Percentiles rank a stretch among this genome's conserved stretches.
These are phyloP conservation scores for Entomortierella chlamydospora DNA, from an alignment of 192 early-diverging fungal species.

Conservation along the genomic window DNA sequence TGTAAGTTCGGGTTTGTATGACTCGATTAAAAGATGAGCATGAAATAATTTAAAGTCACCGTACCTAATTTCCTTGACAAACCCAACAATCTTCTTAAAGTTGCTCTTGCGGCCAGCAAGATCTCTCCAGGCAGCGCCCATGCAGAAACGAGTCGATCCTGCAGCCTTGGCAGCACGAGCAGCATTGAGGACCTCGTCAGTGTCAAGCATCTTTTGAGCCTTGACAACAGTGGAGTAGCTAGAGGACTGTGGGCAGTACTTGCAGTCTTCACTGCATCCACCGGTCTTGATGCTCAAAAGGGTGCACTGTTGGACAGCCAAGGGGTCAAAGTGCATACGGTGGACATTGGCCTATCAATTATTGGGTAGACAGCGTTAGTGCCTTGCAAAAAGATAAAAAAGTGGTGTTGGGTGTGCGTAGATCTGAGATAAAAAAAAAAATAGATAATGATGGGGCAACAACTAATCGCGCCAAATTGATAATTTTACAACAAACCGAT, in stretches of 20 bases:
- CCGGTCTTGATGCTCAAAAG: slow-evolving; percentile 86
- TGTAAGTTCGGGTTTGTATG: slow-evolving; percentile 4
- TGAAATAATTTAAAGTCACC: background rate
- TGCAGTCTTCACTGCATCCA: slow-evolving; percentile 86
- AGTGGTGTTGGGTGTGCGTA: too few species aligned
- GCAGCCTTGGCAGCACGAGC: slow-evolving; percentile 81
- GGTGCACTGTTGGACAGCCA: slow-evolving; percentile 84
- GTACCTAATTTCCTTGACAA: slow-evolving; percentile 82
- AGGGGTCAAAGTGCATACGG: slow-evolving; percentile 73
- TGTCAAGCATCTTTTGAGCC: slow-evolving; percentile 76
- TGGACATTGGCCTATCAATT: slow-evolving; percentile 75
- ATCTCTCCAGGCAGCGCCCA: slow-evolving; percentile 91
- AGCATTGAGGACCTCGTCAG: slow-evolving; percentile 75
- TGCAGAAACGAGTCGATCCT: slow-evolving; percentile 85
- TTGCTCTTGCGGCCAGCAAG: slow-evolving; percentile 83
- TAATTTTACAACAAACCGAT: background rate
- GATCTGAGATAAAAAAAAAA: slow-evolving; percentile 6
- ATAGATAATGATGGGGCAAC: slow-evolving; percentile 29
- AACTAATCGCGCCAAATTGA: slow-evolving; percentile 1
- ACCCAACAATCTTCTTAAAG: slow-evolving; percentile 80
- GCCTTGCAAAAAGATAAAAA: too few species aligned
- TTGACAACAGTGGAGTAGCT: slow-evolving; percentile 75
- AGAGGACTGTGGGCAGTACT: slow-evolving; percentile 86
- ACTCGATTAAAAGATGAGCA: background rate
- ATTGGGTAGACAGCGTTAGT: background rate